Conservation (phyloP, 2,329 filamentous ascomycete genomes). For the Apiospora phragmitis region DNA sequence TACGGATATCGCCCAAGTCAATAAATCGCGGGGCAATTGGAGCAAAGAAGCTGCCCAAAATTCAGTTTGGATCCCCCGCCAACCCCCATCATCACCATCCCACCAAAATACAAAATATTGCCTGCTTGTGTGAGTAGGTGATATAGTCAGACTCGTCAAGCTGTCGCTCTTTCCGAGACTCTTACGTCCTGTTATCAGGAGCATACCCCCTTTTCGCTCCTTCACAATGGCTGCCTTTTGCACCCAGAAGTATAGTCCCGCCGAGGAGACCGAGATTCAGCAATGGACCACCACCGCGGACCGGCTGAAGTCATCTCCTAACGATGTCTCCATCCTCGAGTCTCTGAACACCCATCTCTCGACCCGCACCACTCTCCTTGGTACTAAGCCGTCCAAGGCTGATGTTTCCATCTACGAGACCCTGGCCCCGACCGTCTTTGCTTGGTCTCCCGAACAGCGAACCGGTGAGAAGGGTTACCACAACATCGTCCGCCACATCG, state of each 20-base stretch:
- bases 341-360: slow-evolving; percentile 85
- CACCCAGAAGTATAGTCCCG: slow-evolving; percentile 68
- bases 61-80: slow-evolving; percentile 7
- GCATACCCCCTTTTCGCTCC: slow-evolving; percentile 37
- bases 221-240: slow-evolving; percentile 68
- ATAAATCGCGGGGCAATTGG: slow-evolving; percentile 8
- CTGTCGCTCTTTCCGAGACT: slow-evolving; percentile 40
- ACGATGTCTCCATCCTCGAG: slow-evolving; percentile 69
- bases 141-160: slow-evolving; percentile 9
- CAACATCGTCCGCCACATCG: slow-evolving; percentile 86
- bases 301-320: slow-evolving; percentile 62
- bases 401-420: slow-evolving; percentile 82
- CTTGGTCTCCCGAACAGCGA: slow-evolving; percentile 82
- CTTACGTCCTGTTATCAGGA: slow-evolving; percentile 36
- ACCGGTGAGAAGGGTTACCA: slow-evolving; percentile 88
- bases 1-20: not conserved
- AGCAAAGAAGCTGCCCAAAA: not conserved
- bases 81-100: not conserved
- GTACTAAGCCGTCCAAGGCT: slow-evolving; percentile 84
- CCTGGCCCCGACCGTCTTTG: slow-evolving; percentile 72
- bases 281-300: slow-evolving; percentile 83
- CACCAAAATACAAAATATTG: slow-evolving; percentile 3
- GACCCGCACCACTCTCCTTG: slow-evolving; percentile 84
- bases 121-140: slow-evolving; percentile 10
- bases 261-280: slow-evolving; percentile 83